A percentile compares a stretch with the other conserved stretches of the same genome.
Evolutionary conservation across 164 flowering plant genomes (phyloP).

Genomic region (Stephania yunnanensis): DNA sequence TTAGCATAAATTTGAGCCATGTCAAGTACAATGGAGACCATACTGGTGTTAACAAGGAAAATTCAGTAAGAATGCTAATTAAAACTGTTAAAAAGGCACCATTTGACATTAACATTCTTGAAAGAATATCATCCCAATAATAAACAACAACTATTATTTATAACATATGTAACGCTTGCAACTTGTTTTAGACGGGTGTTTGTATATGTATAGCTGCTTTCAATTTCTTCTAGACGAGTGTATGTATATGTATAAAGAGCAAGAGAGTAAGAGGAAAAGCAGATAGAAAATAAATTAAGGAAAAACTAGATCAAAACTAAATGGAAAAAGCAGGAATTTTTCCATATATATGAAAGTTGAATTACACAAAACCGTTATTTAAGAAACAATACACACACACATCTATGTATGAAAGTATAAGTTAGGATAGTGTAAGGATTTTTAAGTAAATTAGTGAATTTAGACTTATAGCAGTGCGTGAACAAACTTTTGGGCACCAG

Average conservation of each 20-base stretch:
- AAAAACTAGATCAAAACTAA: neutral
- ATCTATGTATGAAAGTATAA: no score
- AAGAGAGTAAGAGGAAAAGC: no score
- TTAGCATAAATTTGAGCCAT: neutral
- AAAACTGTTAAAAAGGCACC: neutral
- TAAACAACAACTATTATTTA: neutral
- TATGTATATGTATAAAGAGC: neutral
- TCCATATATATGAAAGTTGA: neutral
- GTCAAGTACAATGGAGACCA: neutral
- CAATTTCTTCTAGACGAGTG: neutral
- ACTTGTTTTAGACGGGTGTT: neutral
- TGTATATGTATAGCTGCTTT: neutral
- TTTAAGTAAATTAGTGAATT: no score
- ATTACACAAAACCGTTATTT: no score
- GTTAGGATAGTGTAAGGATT: no score
- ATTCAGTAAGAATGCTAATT: neutral
- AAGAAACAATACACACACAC: no score
- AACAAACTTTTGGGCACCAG: no score
- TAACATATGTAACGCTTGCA: neutral
- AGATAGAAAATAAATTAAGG: neutral
- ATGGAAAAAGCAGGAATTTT: neutral
- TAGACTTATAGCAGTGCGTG: no score
- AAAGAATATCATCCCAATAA: neutral
- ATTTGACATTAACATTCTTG: neutral
- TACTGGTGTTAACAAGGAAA: neutral